Percentiles rank a stretch among this genome's conserved stretches.
Evolutionary conservation across 2,329 filamentous ascomycete species (phyloP).

Genomic region (Aureobasidium sp.): DNA sequence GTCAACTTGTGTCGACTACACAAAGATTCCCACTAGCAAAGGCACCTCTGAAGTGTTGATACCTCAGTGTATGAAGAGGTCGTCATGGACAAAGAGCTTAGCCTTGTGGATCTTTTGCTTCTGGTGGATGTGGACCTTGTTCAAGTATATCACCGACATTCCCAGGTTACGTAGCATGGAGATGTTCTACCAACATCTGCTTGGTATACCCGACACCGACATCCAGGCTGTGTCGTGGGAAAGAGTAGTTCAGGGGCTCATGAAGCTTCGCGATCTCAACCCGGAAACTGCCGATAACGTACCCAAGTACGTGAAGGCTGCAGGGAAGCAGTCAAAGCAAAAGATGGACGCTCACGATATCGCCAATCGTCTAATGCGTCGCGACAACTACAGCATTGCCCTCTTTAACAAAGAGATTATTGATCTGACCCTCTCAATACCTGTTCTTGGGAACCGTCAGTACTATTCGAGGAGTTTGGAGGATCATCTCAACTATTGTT

Average conservation of each 20-base stretch:
- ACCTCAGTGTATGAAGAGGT: slow-evolving; percentile 73
- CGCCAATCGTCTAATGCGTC: slow-evolving; percentile 95
- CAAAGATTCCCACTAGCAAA: slow-evolving; percentile 72
- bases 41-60: slow-evolving; percentile 68
- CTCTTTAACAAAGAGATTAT: slow-evolving; percentile 98
- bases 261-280: slow-evolving; percentile 86
- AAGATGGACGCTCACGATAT: slow-evolving; percentile 97
- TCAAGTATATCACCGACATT: slow-evolving; percentile 78
- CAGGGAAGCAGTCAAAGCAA: slow-evolving; percentile 80
- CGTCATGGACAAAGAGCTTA: slow-evolving; percentile 84
- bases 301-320: slow-evolving; percentile 22
- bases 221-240: slow-evolving; percentile 98
- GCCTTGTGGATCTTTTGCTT: slow-evolving; percentile 87
- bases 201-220: slow-evolving; percentile 85
- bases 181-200: slow-evolving; percentile 85
- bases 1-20: slow-evolving; percentile 87
- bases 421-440: slow-evolving; percentile 86
- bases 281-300: slow-evolving; percentile 67
- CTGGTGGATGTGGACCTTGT: slow-evolving; percentile 84
- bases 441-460: slow-evolving; percentile 81
- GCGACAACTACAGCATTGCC: slow-evolving; percentile 97
- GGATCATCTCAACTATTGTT: slow-evolving; percentile 91
- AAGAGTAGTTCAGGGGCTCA: slow-evolving; percentile 86
- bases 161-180: slow-evolving; percentile 80
- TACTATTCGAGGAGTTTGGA: slow-evolving; percentile 91